phyloP scores from a whole-genome alignment of 305 asterid genomes.

The Striga hermonthica region DNA sequence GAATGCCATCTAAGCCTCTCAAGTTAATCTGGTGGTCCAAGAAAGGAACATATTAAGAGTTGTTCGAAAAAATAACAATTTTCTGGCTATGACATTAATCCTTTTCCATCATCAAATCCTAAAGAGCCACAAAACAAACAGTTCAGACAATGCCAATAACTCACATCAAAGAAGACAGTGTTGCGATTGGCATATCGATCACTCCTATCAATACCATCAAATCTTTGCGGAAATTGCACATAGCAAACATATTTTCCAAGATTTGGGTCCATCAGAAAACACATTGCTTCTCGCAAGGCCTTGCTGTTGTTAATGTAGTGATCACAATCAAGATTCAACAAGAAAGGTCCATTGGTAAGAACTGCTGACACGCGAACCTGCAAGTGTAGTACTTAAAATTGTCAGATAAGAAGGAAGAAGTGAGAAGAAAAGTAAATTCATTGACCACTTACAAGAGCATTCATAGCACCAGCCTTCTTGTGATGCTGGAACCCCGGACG shows the following conservation, averaged over 20 bases:
- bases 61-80: neutral
- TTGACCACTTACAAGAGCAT: constrained; percentile 77
- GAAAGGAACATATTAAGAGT: constrained; percentile 24
- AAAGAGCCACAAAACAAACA: neutral
- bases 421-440: neutral
- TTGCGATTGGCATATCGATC: constrained; percentile 97
- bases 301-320: constrained; percentile 96
- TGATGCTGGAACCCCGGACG: constrained; percentile 99
- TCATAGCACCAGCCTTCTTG: constrained; percentile 99
- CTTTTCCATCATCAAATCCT: constrained; percentile 18
- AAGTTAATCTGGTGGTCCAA: constrained; percentile 42
- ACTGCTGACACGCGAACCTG: constrained; percentile 98
- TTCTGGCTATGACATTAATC: constrained; percentile 8
- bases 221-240: constrained; percentile 96
- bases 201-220: constrained; percentile 86
- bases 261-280: constrained; percentile 94
- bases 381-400: neutral
- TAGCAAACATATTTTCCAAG: constrained; percentile 96
- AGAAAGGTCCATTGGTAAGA: constrained; percentile 95
- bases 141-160: constrained; percentile 27
- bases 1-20: constrained; percentile 90
- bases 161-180: constrained; percentile 95
- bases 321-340: constrained; percentile 98
- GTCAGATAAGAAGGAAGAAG: neutral
- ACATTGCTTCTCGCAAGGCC: constrained; percentile 96